Base-by-base conservation (phyloP, 225 moss, liverwort and hornwort genomes). In the Lunularia cruciata region DNA sequence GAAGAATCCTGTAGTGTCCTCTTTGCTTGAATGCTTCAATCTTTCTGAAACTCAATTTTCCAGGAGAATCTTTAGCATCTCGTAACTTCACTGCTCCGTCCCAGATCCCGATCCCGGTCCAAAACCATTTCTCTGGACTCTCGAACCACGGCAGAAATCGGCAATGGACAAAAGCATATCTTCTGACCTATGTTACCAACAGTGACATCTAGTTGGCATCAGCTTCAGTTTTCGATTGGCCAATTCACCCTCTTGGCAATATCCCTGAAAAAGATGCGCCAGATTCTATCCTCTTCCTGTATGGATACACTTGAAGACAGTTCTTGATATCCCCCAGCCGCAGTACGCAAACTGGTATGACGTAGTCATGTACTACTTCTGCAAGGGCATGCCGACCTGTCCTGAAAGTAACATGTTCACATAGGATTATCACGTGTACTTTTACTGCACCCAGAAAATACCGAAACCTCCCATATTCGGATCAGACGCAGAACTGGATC, bases 121-220 rank as follows among this genome's bases (percentile, higher is more conserved):
- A 62, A 98, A 98, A 33, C 85, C 78, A 60, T 90, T 80, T 25
- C 82, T 86, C 28, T 84, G 83, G 60, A 98, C 46, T 90, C 90
- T 83, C 93, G 96, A 56, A 90, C n/a, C n/a, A n/a, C n/a, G n/a
- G 74, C 54, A 98, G 84, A 47, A 98, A 92, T 63, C 90, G 92
- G 47, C 96, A 90, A 60, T 98, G 93, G 12, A 89, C 96, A n/a
- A 98, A 83, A 22, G 91, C 77, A 74, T 93, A 93, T 70, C 93
- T 88, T 78, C 93, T 90, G 28, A 98, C 85, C 28, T 98, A 92
- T 2, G 78, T 81, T 30, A 56, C 54, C 65, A 85, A 93, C 2
- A 78, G 67, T 2, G 89, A 85, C 31, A 86, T 84, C 28, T 85
- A 88, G 13, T 78, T 88, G 0, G 79, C 58, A 19, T 89, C 87